Conservation (phyloP, 768 basidiomycete species). For the Lyophyllum shimeji region DNA sequence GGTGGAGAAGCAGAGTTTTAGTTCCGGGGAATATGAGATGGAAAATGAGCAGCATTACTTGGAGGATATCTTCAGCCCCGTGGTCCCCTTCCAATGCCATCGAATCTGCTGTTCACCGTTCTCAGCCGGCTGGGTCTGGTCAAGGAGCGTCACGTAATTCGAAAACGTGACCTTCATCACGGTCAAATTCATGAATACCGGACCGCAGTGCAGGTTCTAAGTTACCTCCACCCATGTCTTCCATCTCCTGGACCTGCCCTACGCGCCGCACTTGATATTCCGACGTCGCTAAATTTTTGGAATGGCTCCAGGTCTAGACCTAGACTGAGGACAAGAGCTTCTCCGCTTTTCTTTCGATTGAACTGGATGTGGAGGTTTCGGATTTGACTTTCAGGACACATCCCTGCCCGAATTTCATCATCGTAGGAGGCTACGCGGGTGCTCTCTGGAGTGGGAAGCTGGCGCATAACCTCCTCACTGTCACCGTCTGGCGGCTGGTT, state of each 20-base stretch:
- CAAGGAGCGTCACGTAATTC: background rate
- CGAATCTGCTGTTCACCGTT: background rate
- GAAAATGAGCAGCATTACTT: slow-evolving; percentile 12
- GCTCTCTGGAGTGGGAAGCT: background rate
- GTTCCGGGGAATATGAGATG: background rate
- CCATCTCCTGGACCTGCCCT: background rate
- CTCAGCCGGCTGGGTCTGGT: background rate
- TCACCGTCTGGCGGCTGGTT: background rate
- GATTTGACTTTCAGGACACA: background rate
- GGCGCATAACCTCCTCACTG: background rate
- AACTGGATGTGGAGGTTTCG: background rate
- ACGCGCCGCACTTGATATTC: background rate
- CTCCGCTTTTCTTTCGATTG: background rate
- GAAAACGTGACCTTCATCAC: background rate
- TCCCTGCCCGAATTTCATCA: background rate
- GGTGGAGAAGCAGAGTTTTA: background rate
- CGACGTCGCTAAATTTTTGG: background rate
- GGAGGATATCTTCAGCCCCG: slow-evolving; percentile 20
- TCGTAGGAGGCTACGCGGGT: background rate
- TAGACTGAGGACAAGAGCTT: background rate
- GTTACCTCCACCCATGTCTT: no score
- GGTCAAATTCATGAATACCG: background rate
- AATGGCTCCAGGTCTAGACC: background rate
- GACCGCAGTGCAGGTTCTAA: no score
- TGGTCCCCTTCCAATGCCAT: slow-evolving; percentile 11